Evolutionary conservation across 2,329 filamentous ascomycete species (phyloP), one percentile per base, ranked within the genome.

Genomic region (Blumeriella jaapii): DNA sequence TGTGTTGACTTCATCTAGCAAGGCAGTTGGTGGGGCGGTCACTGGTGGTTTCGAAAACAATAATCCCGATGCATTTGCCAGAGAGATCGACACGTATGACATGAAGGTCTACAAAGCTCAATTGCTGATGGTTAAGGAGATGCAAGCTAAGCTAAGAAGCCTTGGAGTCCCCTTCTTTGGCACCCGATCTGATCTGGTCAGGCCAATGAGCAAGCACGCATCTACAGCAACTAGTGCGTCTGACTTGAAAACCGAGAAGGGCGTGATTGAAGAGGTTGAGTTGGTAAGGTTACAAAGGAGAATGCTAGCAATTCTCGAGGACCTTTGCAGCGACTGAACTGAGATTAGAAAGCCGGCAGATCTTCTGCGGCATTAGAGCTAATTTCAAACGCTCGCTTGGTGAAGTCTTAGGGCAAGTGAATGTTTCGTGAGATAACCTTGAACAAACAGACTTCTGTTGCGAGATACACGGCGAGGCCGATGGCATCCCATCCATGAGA

Each of bases 151-250:
- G 44, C 54, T 82, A 29, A 69, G 69, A 38, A 59, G 55, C 6
- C 52, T 80, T 19, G 71, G 68, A 6, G 65, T 78, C 22, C 74
- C 74, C 0, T 78, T 78, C 51, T 78, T 76, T 48, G 67, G 65
- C 5, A 66, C 69, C 17, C 61, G 59, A 36, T 46, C 56, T 25
- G 58, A 61, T 8, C 47, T 68, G 20, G 55, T 71, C 15, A 53
- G 41, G 11, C 41, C 64, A 14, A 46, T 56, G 3, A 54, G 52
- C 10, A 56, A 47, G 32, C 39, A 41, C 8, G 33, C 24, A 28
- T 26, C 29, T 5, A 41, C 31, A 39, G 36, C 33, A 20, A 31
- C 43, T 34, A 38, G 46, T 14, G 4, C 13, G 30, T 31, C 34
- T 6, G 36, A 28, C 22, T 19, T 17, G 6, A 26, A 45, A 44